Conservation (phyloP, 495 filamentous ascomycete genomes). For the Cladorrhinum samala region DNA sequence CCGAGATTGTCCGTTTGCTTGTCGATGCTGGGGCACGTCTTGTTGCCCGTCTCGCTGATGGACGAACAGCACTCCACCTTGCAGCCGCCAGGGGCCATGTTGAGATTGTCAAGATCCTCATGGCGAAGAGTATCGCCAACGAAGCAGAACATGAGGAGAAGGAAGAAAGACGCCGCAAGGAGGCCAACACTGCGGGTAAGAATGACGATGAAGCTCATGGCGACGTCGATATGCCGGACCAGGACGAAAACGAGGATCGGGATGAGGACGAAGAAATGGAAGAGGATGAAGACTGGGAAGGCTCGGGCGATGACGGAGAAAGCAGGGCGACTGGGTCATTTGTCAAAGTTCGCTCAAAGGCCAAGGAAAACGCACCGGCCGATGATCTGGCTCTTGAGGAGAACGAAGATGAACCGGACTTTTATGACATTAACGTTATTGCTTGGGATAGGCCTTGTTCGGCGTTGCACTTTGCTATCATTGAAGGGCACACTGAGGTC, state of each 20-base stretch:
- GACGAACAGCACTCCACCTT: slow-evolving; percentile 70
- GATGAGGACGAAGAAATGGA: slow-evolving; percentile 19
- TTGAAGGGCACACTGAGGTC: slow-evolving; percentile 58
- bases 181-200: slow-evolving; percentile 7
- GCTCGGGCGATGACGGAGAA: slow-evolving; percentile 36
- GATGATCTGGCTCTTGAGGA: slow-evolving; percentile 40
- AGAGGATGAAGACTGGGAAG: slow-evolving; percentile 28
- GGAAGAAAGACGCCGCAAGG: slow-evolving; percentile 43
- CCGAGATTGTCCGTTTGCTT: slow-evolving; percentile 61
- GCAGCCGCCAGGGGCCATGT: slow-evolving; percentile 61
- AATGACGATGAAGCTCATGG: slow-evolving; percentile 7
- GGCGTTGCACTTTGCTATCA: slow-evolving; percentile 70
- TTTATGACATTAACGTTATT: slow-evolving; percentile 67
- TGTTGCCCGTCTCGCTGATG: slow-evolving; percentile 66
- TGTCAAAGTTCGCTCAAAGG: slow-evolving; percentile 58
- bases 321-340: slow-evolving; percentile 58
- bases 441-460: slow-evolving; percentile 70
- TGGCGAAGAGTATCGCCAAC: slow-evolving; percentile 63
- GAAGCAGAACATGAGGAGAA: slow-evolving; percentile 59
- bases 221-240: too few relatives aligned
- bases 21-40: slow-evolving; percentile 69
- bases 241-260: slow-evolving; percentile 12
- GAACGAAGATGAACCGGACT: slow-evolving; percentile 61
- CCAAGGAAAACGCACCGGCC: slow-evolving; percentile 25
- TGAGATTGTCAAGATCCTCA: slow-evolving; percentile 62